Base-by-base conservation (phyloP, 177 flowering plant genomes). In the Vitis hybrid region DNA sequence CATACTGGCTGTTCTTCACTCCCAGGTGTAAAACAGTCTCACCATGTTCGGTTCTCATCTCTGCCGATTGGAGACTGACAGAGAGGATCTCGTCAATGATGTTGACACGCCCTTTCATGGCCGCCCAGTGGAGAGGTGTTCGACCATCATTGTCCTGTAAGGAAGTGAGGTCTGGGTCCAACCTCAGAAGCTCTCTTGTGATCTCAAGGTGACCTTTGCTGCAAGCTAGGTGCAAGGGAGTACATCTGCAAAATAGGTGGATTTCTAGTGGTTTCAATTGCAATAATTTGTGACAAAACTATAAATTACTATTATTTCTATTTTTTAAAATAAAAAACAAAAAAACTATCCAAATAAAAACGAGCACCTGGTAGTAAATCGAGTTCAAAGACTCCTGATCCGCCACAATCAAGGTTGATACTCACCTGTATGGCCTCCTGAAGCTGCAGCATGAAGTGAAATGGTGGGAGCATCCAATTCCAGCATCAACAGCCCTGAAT, bases 51-150 rank as follows among this genome's bases (percentile, higher is more conserved):
- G 91, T 87, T 12, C 75, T 34, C 69, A 75, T 72, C 61, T 75
- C 78, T 1, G 78, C 75, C 0, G 86, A 75, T 26, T 82, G 81
- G 4, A 80, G 83, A 52, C 79, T 81, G 3, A 18, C 13, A 1
- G 85, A 81, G 23, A 89, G 78, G 21, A 89, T 79, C 69, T 85
- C 93, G n/a, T 81, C 80, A 6, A 86, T 71, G 67, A 87, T 78
- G 57, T 48, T 70, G 12, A 86, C 77, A 19, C 79, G 66, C 5
- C 93, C 93, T 74, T 83, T 83, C 58, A 76, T 78, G 7, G 84
- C 88, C 0, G 90, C 90, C 67, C 73, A 76, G 62, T 89, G 93
- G 1, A 86, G 79, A 0, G 90, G 87, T 0, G 87, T 85, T 14
- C 83, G 73, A 6, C 89, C 89, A 3, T 79, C 77, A 5, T 71